These are phyloP conservation scores for Excoecaria cochinchinensis DNA, from an alignment of 345 rosid species.

Conservation along the genomic window DNA sequence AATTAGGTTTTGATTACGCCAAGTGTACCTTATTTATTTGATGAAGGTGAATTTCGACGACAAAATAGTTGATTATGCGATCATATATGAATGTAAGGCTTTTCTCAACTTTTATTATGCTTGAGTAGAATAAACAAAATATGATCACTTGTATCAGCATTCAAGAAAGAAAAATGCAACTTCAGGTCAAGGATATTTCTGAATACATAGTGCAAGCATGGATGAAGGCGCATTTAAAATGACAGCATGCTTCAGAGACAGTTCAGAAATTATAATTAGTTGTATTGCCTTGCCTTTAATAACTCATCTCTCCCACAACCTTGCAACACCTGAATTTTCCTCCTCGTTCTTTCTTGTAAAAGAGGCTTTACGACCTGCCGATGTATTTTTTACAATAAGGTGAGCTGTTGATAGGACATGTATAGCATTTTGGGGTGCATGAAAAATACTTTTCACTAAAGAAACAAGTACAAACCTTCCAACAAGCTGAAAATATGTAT, in stretches of 20 bases:
- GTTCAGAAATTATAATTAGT: not conserved
- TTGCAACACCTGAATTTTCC: constrained; percentile 71
- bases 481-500: constrained; percentile 86
- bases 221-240: not conserved
- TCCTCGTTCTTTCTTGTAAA: constrained; percentile 88
- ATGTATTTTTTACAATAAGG: not conserved
- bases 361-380: constrained; percentile 87
- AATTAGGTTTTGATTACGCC: not conserved
- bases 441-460: not conserved
- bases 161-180: not conserved
- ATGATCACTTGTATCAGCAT: no score
- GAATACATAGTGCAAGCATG: not conserved
- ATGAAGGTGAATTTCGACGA: not conserved
- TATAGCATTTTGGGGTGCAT: not conserved
- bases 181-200: not conserved
- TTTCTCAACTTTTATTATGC: not conserved
- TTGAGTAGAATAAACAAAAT: not conserved
- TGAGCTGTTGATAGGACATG: not conserved
- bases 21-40: not conserved
- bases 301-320: constrained; percentile 81
- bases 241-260: not conserved
- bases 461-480: constrained; percentile 53
- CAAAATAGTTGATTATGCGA: not conserved
- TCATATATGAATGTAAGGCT: not conserved
- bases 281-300: constrained; percentile 50